Percentiles rank a stretch among this genome's conserved stretches.
Evolutionary conservation across 2,329 filamentous ascomycete species (phyloP).

Genomic region (Canariomyces notabilis): DNA sequence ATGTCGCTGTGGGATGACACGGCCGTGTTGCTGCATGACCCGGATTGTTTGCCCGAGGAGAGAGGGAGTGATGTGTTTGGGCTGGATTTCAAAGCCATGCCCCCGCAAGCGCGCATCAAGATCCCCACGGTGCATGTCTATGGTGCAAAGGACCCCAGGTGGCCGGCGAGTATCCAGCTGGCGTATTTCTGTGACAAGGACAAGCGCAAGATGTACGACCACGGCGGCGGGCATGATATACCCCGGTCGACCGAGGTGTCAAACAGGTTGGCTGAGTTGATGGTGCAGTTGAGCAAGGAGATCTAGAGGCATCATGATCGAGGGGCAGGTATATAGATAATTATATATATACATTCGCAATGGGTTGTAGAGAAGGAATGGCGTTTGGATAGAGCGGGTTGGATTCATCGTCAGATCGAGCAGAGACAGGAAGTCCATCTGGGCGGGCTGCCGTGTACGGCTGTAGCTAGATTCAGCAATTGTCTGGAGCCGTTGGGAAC

Average conservation of each 20-base stretch:
- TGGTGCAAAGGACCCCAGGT: conserved; percentile 34
- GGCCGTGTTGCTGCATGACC: conserved; percentile 30
- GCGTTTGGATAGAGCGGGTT: background rate
- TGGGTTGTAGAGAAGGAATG: background rate
- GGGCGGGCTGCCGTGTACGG: too few species aligned
- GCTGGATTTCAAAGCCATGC: conserved; percentile 31
- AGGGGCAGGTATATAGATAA: background rate
- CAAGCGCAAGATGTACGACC: conserved; percentile 31
- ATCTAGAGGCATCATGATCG: conserved; percentile 2
- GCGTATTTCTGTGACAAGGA: conserved; percentile 32
- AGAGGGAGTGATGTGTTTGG: conserved; percentile 33
- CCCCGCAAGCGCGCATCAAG: conserved; percentile 28
- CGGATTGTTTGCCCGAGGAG: conserved; percentile 25
- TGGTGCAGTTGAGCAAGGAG: conserved; percentile 24
- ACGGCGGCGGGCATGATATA: conserved; percentile 36
- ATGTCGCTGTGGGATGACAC: conserved; percentile 34
- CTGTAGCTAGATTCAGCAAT: too few species aligned
- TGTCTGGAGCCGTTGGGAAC: too few species aligned
- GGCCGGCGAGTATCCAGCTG: conserved; percentile 33
- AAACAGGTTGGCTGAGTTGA: conserved; percentile 27
- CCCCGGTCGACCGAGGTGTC: conserved; percentile 33
- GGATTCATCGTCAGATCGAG: background rate
- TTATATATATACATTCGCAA: too few species aligned
- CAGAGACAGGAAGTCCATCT: too few species aligned
- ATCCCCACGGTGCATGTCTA: conserved; percentile 35